A percentile compares a stretch with the other conserved stretches of the same genome.
Evolutionary conservation across 1,284 basidiomycete species (phyloP).

Genomic region (Paramarasmius palmivorus): DNA sequence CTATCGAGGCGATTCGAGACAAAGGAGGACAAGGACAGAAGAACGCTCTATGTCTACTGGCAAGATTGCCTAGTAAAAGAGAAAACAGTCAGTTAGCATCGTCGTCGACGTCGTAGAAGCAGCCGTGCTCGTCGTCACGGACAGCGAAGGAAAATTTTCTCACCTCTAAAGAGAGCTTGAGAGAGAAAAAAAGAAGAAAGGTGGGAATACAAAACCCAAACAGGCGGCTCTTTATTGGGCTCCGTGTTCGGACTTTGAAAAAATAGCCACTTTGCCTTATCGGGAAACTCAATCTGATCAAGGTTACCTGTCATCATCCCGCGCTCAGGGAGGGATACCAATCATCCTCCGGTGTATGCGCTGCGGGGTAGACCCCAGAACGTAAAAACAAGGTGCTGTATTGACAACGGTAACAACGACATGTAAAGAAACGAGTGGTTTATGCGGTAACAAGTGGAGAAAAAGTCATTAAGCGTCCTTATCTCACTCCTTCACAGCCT

Average conservation of each 20-base stretch:
- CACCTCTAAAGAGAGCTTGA: constrained; percentile 49
- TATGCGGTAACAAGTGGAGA: not conserved
- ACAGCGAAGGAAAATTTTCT: constrained; percentile 14
- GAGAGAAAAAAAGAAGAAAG: constrained; percentile 33
- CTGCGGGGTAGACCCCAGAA: constrained; percentile 2
- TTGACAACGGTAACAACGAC: constrained; percentile 1
- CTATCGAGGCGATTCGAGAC: constrained; percentile 36
- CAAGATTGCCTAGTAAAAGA: constrained; percentile 38
- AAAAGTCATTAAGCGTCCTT: not conserved
- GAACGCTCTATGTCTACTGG: constrained; percentile 55
- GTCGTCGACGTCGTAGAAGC: not conserved
- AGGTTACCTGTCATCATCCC: not conserved
- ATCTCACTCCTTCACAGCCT: constrained; percentile 37
- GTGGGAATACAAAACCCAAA: too few relatives aligned
- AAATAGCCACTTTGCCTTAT: constrained; percentile 20
- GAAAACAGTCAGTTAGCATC: constrained; percentile 6
- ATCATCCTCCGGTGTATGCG: constrained; percentile 1
- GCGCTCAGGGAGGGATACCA: not conserved
- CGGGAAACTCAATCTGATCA: constrained; percentile 5
- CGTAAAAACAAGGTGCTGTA: not conserved
- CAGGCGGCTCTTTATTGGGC: not conserved
- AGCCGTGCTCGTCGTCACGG: not conserved
- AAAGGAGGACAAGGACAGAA: constrained; percentile 46
- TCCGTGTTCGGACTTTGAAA: constrained; percentile 37
- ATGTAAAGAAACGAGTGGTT: not conserved